Evolutionary conservation across 257 asterid species (phyloP), one percentile per base, ranked within the genome.

Genomic region (Solanum rostratum): DNA sequence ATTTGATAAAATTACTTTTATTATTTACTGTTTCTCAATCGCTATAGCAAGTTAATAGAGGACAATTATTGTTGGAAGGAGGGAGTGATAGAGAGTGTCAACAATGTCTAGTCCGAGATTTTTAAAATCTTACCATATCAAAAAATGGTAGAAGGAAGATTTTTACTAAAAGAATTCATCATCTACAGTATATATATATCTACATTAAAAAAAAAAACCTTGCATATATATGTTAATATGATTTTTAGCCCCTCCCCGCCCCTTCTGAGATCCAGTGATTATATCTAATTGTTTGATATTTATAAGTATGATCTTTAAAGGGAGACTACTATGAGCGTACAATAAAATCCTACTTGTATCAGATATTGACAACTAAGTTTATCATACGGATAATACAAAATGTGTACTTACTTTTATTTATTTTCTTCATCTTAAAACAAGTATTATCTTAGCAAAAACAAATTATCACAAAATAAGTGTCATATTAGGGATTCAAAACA

Each of bases 91-190:
- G n/a, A 5, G 8, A 53, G n/a, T 53, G n/a, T 0, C 19, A 53
- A 15, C n/a, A 16, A 15, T 8, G 27, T 7, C 4, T 60, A 11
- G 11, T 60, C 1, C 18, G 0, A 22, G 15, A 9, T n/a, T 9
- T 10, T 24, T 14, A 27, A 63, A 63, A 5, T 11, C 9, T 37
- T 30, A 65, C 5, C 15, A 15, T 29, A 65, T 27, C 22, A 27
- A 29, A 60, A 7, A 5, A 24, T 60, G 6, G 0, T 0, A 10
- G 0, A 12, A 10, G 4, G 0, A 22, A 0, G 37, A 60, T 60
- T 59, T n/a, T 24, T 9, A 11, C 2, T 6, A 24, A 60, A 57
- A n/a, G 1, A 57, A 12, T 62, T 24, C 10, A 62, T 6, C 11
- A 57, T 55, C 5, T 20, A 4, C 2, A 5, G 1, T 11, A 46